phyloP scores from a whole-genome alignment of 1,139 yeast genomes.

The Saccharomyces hybrid region DNA sequence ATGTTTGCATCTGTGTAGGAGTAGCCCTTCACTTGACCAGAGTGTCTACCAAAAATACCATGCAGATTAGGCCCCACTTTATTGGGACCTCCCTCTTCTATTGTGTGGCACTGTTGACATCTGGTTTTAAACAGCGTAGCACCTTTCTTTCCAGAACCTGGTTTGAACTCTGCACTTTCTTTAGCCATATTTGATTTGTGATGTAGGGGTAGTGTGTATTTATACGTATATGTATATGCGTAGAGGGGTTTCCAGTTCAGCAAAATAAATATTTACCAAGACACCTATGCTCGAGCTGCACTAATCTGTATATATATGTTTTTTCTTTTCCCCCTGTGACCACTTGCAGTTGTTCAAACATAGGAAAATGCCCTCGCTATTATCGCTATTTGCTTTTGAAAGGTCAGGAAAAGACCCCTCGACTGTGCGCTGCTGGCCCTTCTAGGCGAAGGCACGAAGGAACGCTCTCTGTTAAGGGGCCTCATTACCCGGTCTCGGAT shows the following conservation, averaged over 20 bases:
- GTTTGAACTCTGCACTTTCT: conserved; percentile 14
- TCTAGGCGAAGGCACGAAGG: neutral
- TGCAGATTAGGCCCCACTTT: conserved; percentile 98
- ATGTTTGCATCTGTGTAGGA: conserved; percentile 97
- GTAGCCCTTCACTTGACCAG: conserved; percentile 89
- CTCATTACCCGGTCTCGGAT: neutral
- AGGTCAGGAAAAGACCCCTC: neutral
- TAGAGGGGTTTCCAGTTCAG: neutral
- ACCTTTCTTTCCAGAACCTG: conserved; percentile 91
- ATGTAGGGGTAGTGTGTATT: conserved; percentile 15
- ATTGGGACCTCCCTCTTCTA: conserved; percentile 92
- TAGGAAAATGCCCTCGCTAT: neutral
- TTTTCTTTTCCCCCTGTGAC: neutral
- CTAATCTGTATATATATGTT: neutral
- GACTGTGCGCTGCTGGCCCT: neutral
- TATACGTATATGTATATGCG: neutral
- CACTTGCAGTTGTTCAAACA: neutral
- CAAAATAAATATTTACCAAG: neutral
- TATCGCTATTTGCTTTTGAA: neutral
- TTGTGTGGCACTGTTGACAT: conserved; percentile 98
- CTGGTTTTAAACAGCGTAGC: conserved; percentile 97
- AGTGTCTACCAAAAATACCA: conserved; percentile 85
- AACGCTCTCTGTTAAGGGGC: neutral
- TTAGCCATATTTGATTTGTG: conserved; percentile 17
- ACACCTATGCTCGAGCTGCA: neutral